phyloP scores from a whole-genome alignment of 2,329 filamentous ascomycete species.

The Zymoseptoria pseudotritici region DNA sequence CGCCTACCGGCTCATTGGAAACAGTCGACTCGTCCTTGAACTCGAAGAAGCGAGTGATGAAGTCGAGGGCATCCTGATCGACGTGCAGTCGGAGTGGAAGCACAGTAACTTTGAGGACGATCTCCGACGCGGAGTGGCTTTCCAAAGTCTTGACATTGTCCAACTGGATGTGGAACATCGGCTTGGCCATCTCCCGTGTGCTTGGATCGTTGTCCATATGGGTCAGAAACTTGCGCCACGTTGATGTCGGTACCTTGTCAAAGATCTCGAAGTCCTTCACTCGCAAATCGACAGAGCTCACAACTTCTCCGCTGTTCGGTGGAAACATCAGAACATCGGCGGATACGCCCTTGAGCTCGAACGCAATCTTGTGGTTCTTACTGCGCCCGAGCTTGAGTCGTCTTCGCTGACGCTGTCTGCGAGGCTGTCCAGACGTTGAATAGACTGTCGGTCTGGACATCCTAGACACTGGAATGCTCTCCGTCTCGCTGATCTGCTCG shows the following conservation, averaged over 20 bases:
- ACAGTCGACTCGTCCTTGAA: conserved; percentile 74
- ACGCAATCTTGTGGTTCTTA: conserved; percentile 88
- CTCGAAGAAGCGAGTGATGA: conserved; percentile 94
- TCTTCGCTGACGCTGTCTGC: conserved; percentile 23
- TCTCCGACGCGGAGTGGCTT: conserved; percentile 78
- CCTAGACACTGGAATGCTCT: conserved; percentile 70
- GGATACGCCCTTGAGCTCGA: conserved; percentile 79
- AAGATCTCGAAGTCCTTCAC: conserved; percentile 81
- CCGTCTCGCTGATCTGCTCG: conserved; percentile 79
- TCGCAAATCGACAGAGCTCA: conserved; percentile 79
- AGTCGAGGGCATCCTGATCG: conserved; percentile 94
- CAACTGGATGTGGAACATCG: conserved; percentile 85
- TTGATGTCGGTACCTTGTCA: conserved; percentile 88
- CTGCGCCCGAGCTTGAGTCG: conserved; percentile 70
- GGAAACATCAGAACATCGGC: conserved; percentile 78
- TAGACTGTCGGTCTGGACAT: conserved; percentile 52
- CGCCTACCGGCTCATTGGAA: conserved; percentile 42
- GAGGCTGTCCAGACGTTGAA: conserved; percentile 23
- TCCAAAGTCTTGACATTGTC: conserved; percentile 80
- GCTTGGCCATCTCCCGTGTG: conserved; percentile 67
- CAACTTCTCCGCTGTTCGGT: conserved; percentile 66
- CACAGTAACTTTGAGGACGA: conserved; percentile 62
- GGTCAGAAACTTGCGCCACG: conserved; percentile 96
- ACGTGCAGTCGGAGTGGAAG: conserved; percentile 86
- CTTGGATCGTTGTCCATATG: conserved; percentile 84